Base-by-base conservation (phyloP, 805 yeast genomes). In the Zygoascus tannicola region DNA sequence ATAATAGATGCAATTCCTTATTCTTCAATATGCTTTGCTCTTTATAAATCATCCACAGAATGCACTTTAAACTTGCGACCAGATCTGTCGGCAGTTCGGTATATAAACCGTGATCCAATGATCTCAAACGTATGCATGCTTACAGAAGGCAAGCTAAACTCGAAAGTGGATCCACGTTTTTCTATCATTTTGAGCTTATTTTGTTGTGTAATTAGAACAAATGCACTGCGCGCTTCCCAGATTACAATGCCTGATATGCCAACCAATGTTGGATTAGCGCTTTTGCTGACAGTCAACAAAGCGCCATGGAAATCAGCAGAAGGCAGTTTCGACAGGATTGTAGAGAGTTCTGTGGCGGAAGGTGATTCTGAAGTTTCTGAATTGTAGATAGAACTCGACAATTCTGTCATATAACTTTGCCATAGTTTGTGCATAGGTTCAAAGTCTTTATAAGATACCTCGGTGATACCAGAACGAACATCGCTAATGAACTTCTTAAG, bases 271-370 rank as follows among this genome's bases (percentile, higher is more conserved):
- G 69, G 64, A 54, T 80, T 81, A 18, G 64, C 62, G n/a, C 85
- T 69, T 38, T 75, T 72, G 2, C 68, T 54, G 0, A 87, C 87
- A 12, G 68, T 69, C 12, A 86, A 45, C 35, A 61, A 58, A n/a
- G 92, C 75, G 2, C 97, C 96, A 53, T 81, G 81, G 62, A 74
- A 82, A 55, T 87, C 97, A 1, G 92, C 85, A 48, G 81, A 72
- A 1, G 90, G 73, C 34, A 87, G 63, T 51, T 80, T 45, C 10
- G 60, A 52, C 12, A 40, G 36, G 23, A 20, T 33, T 4, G 14
- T 32, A 15, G 26, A 8, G 5, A 35, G 7, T 16, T 23, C 5
- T 39, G 46, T 18, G 23, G 36, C 44, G 10, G 35, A 16, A 15
- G n/a, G 35, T 3, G 37, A 19, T 20, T 32, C 35, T 32, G 16